phyloP scores from a whole-genome alignment of 2,329 filamentous ascomycete species.

The Colletotrichum costaricense region DNA sequence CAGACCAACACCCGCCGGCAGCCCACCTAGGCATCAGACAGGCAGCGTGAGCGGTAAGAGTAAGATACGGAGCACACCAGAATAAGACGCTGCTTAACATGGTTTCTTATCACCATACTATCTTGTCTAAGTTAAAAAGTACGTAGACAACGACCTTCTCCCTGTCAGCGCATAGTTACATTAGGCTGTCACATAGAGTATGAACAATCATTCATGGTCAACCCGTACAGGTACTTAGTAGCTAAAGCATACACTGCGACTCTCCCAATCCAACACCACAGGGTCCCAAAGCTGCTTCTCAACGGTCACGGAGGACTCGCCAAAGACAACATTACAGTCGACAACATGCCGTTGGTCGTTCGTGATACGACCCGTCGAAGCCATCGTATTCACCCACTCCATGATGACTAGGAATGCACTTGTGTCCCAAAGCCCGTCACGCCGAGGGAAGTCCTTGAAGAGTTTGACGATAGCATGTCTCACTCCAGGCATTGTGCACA shows the following conservation, averaged over 20 bases:
- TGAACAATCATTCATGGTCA: no score
- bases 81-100: no score
- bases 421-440: conserved; percentile 57
- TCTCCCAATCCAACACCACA: background rate
- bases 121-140: no score
- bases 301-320: background rate
- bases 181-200: no score
- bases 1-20: no score
- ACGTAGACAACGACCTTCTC: no score
- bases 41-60: no score
- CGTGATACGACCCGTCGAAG: background rate
- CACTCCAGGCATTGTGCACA: conserved; percentile 50
- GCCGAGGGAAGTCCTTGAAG: conserved; percentile 52
- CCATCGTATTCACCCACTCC: background rate
- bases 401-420: conserved; percentile 46
- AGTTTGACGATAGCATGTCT: conserved; percentile 53
- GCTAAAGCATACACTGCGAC: background rate
- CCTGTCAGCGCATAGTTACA: no score
- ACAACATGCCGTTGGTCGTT: background rate
- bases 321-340: background rate
- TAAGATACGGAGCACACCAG: no score
- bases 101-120: no score
- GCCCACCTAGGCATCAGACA: no score
- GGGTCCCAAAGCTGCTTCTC: background rate
- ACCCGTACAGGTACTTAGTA: background rate